phyloP scores from a whole-genome alignment of 2,329 filamentous ascomycete genomes.

The Alternaria dauci region DNA sequence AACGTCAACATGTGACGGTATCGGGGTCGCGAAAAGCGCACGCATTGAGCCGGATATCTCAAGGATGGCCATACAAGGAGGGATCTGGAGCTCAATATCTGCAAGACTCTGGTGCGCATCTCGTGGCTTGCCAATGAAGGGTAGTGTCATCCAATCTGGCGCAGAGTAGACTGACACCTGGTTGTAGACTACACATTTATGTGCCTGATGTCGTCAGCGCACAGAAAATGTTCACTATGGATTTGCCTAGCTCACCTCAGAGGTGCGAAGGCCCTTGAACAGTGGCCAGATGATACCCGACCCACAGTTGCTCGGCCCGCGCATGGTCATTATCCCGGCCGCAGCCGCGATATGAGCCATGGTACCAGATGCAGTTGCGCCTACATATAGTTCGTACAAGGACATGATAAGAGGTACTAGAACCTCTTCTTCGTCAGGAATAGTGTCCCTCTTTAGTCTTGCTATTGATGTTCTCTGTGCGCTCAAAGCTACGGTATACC shows the following conservation, averaged over 20 bases:
- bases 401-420: slow-evolving; percentile 41
- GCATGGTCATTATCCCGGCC: slow-evolving; percentile 42
- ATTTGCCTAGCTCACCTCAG: slow-evolving; percentile 33
- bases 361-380: slow-evolving; percentile 38
- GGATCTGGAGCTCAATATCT: slow-evolving; percentile 41
- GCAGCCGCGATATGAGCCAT: slow-evolving; percentile 42
- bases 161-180: slow-evolving; percentile 37
- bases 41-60: slow-evolving; percentile 28
- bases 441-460: slow-evolving; percentile 20
- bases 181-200: slow-evolving; percentile 39
- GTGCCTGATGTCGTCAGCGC: slow-evolving; percentile 32
- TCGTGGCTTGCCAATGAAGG: slow-evolving; percentile 32
- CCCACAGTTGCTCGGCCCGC: slow-evolving; percentile 39
- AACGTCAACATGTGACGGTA: slow-evolving; percentile 25
- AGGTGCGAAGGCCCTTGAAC: slow-evolving; percentile 42
- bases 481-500: slow-evolving; percentile 43
- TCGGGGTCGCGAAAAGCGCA: slow-evolving; percentile 27
- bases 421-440: slow-evolving; percentile 42
- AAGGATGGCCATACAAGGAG: slow-evolving; percentile 29
- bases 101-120: slow-evolving; percentile 38
- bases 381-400: slow-evolving; percentile 43
- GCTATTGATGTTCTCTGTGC: slow-evolving; percentile 35
- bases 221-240: neutral
- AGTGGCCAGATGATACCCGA: slow-evolving; percentile 33
- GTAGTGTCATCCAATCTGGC: slow-evolving; percentile 41